These are phyloP conservation scores for Aegilops longissima DNA, from an alignment of 176 grass and related monocot genomes.

Conservation along the genomic window DNA sequence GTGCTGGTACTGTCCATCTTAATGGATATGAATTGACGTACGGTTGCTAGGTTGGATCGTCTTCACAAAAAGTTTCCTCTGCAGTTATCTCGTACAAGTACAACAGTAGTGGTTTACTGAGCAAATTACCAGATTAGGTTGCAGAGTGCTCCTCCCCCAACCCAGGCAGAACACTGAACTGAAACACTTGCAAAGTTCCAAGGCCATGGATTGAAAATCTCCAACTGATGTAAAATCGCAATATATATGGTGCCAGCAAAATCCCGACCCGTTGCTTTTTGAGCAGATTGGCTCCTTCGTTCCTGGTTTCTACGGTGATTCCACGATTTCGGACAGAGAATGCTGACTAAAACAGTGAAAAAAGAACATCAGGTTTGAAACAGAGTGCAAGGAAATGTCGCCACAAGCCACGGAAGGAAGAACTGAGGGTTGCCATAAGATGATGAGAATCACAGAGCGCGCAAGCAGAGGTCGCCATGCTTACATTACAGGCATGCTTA, in stretches of 20 bases:
- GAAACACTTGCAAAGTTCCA: too few species aligned
- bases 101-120: too few species aligned
- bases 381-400: background rate
- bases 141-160: too few species aligned
- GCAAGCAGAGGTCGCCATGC: background rate
- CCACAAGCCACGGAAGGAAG: background rate
- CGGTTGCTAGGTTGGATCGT: background rate
- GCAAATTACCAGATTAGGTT: too few species aligned
- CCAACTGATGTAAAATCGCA: too few species aligned
- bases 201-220: too few species aligned
- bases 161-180: too few species aligned
- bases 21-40: background rate
- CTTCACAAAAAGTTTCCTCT: too few species aligned
- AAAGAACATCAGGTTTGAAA: background rate
- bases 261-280: background rate
- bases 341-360: background rate
- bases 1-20: background rate
- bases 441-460: background rate
- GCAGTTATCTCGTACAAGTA: too few species aligned
- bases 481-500: background rate
- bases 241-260: background rate
- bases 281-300: too few species aligned
- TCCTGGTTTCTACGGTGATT: too few species aligned
- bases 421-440: background rate
- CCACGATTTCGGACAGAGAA: background rate